These are phyloP conservation scores for Ramularia endophylla DNA, from an alignment of 2,329 filamentous ascomycete genomes.

Conservation along the genomic window DNA sequence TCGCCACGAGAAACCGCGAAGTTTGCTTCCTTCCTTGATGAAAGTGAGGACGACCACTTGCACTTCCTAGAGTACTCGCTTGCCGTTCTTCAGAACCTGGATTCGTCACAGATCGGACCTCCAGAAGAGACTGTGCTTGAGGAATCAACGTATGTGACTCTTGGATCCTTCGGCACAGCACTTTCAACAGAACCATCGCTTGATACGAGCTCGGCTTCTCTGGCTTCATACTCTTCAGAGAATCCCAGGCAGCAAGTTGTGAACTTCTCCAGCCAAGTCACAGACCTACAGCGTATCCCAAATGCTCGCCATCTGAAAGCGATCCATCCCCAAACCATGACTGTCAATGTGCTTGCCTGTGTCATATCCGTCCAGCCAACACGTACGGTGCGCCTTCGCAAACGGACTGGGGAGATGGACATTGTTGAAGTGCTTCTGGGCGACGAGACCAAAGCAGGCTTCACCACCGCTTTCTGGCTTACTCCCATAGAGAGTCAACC, in stretches of 20 bases:
- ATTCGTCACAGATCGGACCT: slow-evolving; percentile 53
- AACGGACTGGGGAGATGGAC: slow-evolving; percentile 45
- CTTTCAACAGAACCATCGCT: slow-evolving; percentile 24
- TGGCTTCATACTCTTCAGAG: slow-evolving; percentile 6
- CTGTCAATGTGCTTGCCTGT: slow-evolving; percentile 73
- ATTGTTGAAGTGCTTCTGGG: slow-evolving; percentile 75
- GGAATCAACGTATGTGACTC: slow-evolving; percentile 33
- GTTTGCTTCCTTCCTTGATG: slow-evolving; percentile 25
- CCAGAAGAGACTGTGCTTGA: slow-evolving; percentile 25
- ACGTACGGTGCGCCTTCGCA: slow-evolving; percentile 60
- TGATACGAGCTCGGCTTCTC: slow-evolving; percentile 12
- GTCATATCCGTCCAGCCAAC: slow-evolving; percentile 66
- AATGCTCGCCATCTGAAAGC: slow-evolving; percentile 57
- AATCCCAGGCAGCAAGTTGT: slow-evolving; percentile 20
- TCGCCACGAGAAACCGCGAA: slow-evolving; percentile 13
- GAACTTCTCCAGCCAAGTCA: slow-evolving; percentile 45
- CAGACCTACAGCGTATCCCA: slow-evolving; percentile 65
- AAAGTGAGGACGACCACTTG: slow-evolving; percentile 32
- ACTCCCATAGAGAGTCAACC: slow-evolving; percentile 32
- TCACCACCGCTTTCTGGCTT: slow-evolving; percentile 82
- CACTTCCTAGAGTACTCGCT: slow-evolving; percentile 77
- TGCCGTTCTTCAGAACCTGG: slow-evolving; percentile 59
- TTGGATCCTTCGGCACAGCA: slow-evolving; percentile 29
- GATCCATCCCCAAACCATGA: slow-evolving; percentile 73
- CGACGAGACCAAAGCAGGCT: slow-evolving; percentile 76